phyloP scores from a whole-genome alignment of 2,329 filamentous ascomycete species.

The Xylariales sp. region DNA sequence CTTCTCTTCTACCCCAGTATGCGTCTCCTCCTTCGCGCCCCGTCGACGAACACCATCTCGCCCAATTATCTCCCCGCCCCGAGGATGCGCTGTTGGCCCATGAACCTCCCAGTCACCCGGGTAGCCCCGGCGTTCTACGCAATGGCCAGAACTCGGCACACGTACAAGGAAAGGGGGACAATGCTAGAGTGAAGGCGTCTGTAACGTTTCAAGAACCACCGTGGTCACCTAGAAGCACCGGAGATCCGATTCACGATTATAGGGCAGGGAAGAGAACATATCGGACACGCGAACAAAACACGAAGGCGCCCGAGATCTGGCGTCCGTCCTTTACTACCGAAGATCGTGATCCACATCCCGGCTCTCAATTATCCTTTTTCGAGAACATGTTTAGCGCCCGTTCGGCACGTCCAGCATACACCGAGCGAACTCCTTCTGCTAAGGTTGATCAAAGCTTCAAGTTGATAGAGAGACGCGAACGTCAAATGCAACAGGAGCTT shows the following conservation, averaged over 20 bases:
- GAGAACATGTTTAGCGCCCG: slow-evolving; percentile 46
- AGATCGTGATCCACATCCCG: slow-evolving; percentile 26
- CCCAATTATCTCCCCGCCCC: slow-evolving; percentile 48
- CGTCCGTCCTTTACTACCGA: slow-evolving; percentile 41
- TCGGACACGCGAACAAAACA: slow-evolving; percentile 21
- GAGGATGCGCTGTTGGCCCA: slow-evolving; percentile 45
- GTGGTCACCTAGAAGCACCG: slow-evolving; percentile 30
- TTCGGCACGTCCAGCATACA: slow-evolving; percentile 37
- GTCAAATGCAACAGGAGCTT: slow-evolving; percentile 66
- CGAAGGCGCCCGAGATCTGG: slow-evolving; percentile 39
- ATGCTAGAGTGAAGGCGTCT: slow-evolving; percentile 40
- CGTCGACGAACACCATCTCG: slow-evolving; percentile 47
- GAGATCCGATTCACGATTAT: slow-evolving; percentile 30
- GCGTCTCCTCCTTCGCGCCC: slow-evolving; percentile 38
- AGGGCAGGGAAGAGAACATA: slow-evolving; percentile 20
- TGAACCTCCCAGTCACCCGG: not conserved
- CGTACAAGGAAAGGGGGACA: slow-evolving; percentile 12
- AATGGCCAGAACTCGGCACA: slow-evolving; percentile 7
- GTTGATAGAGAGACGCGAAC: slow-evolving; percentile 57
- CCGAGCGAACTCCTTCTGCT: slow-evolving; percentile 36
- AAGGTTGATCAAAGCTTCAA: slow-evolving; percentile 49
- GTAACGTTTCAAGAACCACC: slow-evolving; percentile 39
- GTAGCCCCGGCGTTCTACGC: not conserved
- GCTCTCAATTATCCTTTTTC: slow-evolving; percentile 44
- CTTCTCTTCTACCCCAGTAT: slow-evolving; percentile 41